Conservation (phyloP, 306 rosid genomes). For the Cucurbita ficifolia region DNA sequence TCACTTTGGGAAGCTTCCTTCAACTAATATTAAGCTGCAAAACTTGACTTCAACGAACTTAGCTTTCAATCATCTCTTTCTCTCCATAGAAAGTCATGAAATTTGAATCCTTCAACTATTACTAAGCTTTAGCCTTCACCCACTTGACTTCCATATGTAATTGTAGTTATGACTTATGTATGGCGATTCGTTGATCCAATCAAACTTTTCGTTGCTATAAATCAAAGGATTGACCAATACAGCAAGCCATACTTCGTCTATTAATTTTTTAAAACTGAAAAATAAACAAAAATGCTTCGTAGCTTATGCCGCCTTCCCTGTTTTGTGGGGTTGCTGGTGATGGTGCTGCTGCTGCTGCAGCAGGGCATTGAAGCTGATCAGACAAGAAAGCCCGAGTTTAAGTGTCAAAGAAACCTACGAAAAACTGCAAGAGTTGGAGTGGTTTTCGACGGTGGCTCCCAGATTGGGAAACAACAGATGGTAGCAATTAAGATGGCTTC, state of each 20-base stretch:
- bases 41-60: too few species aligned
- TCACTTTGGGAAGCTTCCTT: too few species aligned
- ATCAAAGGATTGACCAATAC: too few species aligned
- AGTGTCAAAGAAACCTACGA: background rate
- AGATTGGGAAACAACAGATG: slow-evolving; percentile 29
- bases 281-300: background rate
- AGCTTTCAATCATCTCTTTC: too few species aligned
- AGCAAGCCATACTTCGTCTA: background rate
- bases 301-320: background rate
- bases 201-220: background rate
- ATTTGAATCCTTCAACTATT: too few species aligned
- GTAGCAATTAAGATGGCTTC: slow-evolving; percentile 34
- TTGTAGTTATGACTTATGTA: too few species aligned
- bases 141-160: too few species aligned
- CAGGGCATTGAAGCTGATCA: too few species aligned
- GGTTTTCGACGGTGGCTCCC: slow-evolving; percentile 13
- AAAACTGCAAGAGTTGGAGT: slow-evolving; percentile 15
- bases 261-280: background rate
- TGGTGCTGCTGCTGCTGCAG: slow-evolving; percentile 1
- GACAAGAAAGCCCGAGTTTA: too few species aligned
- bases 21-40: too few species aligned
- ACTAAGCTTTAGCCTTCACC: too few species aligned
- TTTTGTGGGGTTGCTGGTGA: background rate
- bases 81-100: too few species aligned
- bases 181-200: background rate